phyloP scores from a whole-genome alignment of 768 basidiomycete genomes.

The Baorangia bicolor region DNA sequence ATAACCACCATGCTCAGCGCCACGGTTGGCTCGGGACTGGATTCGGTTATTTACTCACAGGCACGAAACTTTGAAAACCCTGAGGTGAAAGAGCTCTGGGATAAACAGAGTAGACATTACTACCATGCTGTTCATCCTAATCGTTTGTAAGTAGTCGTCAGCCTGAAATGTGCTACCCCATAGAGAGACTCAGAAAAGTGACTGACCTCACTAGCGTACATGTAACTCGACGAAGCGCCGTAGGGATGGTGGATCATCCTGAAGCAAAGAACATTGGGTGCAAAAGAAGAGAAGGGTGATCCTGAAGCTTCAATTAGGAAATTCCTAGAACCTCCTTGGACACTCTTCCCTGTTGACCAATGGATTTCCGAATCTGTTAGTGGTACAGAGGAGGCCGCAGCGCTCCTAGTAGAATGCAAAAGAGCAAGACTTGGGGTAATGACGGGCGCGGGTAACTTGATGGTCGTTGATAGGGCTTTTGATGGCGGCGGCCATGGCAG shows the following conservation, averaged over 20 bases:
- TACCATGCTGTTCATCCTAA: slow-evolving; percentile 10
- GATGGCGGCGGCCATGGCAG: not conserved
- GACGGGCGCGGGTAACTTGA: slow-evolving; percentile 5
- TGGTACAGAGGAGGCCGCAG: not conserved
- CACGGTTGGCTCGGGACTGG: not conserved
- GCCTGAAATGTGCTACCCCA: not conserved
- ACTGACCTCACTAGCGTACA: slow-evolving; percentile 27
- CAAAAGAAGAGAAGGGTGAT: slow-evolving; percentile 1
- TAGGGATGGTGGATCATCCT: slow-evolving; percentile 33
- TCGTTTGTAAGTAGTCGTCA: not conserved
- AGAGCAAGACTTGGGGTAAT: not conserved
- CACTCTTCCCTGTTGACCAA: not conserved
- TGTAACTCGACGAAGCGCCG: slow-evolving; percentile 26
- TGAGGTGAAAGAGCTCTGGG: slow-evolving; percentile 14
- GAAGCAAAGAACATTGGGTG: slow-evolving; percentile 19
- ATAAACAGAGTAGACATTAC: not conserved
- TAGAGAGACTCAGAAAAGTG: not conserved
- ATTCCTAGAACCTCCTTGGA: not conserved
- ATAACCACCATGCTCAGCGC: not conserved
- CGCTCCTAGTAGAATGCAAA: not conserved
- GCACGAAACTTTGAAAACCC: slow-evolving; percentile 26
- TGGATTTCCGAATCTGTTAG: slow-evolving; percentile 3
- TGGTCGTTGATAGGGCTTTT: not conserved
- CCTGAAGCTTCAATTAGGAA: not conserved
- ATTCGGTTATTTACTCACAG: slow-evolving; percentile 14